A percentile compares a stretch with the other conserved stretches of the same genome.
phyloP scores from a whole-genome alignment of 2,329 filamentous ascomycete species.

The Paraphaeosphaeria minitans region DNA sequence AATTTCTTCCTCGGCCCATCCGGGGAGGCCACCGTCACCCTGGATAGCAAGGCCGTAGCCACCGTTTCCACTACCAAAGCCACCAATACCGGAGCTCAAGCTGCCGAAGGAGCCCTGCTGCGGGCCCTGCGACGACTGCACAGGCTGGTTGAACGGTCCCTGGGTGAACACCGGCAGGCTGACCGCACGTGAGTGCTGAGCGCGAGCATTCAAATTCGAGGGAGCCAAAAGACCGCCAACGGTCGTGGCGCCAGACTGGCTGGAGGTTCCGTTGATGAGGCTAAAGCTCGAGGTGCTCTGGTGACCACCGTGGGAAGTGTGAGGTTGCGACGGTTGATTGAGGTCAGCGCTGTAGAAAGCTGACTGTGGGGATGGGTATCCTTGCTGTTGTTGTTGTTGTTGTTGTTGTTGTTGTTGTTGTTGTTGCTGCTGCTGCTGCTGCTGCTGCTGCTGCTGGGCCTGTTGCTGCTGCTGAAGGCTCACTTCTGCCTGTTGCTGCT shows the following conservation, averaged over 20 bases:
- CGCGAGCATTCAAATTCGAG: constrained; percentile 63
- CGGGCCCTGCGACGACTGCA: constrained; percentile 44
- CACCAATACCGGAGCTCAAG: constrained; percentile 63
- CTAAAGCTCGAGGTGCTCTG: constrained; percentile 58
- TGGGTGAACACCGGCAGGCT: constrained; percentile 78
- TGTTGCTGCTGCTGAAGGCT: constrained; percentile 41
- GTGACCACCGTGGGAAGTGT: constrained; percentile 64
- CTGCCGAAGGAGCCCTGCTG: constrained; percentile 60
- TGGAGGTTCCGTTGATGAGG: constrained; percentile 51
- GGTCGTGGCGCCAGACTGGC: constrained; percentile 63
- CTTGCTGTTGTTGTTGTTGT: constrained; percentile 62
- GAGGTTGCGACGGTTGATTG: constrained; percentile 65
- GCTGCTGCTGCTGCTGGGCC: constrained; percentile 33
- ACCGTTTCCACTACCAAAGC: constrained; percentile 58
- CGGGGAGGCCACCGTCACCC: constrained; percentile 62
- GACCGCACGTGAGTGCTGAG: constrained; percentile 78
- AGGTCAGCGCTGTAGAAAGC: constrained; percentile 74
- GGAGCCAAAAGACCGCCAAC: constrained; percentile 80
- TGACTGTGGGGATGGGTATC: constrained; percentile 75
- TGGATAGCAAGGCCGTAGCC: constrained; percentile 65
- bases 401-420: constrained; percentile 29
- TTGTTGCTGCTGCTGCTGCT: constrained; percentile 52
- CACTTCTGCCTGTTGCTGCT: constrained; percentile 51
- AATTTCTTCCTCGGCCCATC: constrained; percentile 69
- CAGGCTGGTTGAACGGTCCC: constrained; percentile 57